Conservation (phyloP, 2,329 filamentous ascomycete genomes). For the Sclerotiophoma versabilis region DNA sequence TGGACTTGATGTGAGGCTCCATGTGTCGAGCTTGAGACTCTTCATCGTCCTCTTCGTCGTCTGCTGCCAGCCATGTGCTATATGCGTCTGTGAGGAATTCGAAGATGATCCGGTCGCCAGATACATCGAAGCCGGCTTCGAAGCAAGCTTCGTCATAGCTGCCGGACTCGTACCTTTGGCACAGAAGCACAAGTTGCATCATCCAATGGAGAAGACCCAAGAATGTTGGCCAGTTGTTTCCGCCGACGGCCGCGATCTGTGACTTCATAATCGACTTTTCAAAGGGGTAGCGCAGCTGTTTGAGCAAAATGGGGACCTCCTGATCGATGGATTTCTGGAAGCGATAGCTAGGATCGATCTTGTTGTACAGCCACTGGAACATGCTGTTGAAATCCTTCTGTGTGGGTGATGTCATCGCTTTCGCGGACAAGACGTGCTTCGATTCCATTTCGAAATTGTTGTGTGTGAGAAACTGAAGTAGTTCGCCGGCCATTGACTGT, state of each 20-base stretch:
- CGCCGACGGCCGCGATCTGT: constrained; percentile 91
- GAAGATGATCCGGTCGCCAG: constrained; percentile 91
- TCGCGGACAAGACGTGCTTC: constrained; percentile 90
- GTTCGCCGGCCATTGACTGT: constrained; percentile 81
- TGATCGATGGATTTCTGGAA: constrained; percentile 96
- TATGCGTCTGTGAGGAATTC: constrained; percentile 90
- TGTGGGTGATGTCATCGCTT: constrained; percentile 90
- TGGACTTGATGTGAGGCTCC: constrained; percentile 81
- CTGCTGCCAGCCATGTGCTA: constrained; percentile 90
- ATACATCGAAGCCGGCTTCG: constrained; percentile 86
- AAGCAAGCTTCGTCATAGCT: constrained; percentile 90
- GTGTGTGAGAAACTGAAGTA: constrained; percentile 88
- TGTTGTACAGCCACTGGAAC: constrained; percentile 97
- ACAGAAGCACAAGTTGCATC: constrained; percentile 96
- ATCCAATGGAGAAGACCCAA: constrained; percentile 96
- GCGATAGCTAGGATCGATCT: constrained; percentile 90
- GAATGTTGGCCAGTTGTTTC: constrained; percentile 96
- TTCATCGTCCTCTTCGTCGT: constrained; percentile 75
- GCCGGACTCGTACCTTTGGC: constrained; percentile 80
- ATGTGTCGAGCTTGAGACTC: constrained; percentile 74
- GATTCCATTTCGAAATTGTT: constrained; percentile 98
- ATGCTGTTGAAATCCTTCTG: constrained; percentile 98
- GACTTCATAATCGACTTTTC: constrained; percentile 96
- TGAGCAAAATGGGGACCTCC: constrained; percentile 89
- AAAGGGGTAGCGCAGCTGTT: constrained; percentile 93